These are phyloP conservation scores for Blastobotrys chiropterorum DNA, from an alignment of 805 yeast genomes.

Conservation along the genomic window DNA sequence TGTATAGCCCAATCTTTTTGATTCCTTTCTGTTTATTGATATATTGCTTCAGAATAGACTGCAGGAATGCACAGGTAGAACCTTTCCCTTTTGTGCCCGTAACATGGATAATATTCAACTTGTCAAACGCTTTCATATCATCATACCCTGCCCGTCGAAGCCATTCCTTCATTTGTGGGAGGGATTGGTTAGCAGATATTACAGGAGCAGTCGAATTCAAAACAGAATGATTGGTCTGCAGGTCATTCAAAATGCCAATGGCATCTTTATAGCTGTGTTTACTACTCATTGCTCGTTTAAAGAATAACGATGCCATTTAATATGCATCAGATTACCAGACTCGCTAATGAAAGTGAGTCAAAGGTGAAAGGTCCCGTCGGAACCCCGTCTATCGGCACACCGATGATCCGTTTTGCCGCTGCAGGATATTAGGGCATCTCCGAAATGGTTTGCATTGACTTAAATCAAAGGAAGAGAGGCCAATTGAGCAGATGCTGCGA, in stretches of 20 bases:
- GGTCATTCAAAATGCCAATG: slow-evolving; percentile 68
- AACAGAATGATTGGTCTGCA: slow-evolving; percentile 84
- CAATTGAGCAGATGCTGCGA: no score
- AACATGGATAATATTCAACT: slow-evolving; percentile 75
- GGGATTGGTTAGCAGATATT: slow-evolving; percentile 52
- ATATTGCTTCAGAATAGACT: slow-evolving; percentile 70
- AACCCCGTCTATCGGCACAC: not conserved
- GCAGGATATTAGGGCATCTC: no score
- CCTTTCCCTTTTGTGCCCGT: slow-evolving; percentile 99
- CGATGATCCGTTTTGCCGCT: not conserved
- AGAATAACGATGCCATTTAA: not conserved
- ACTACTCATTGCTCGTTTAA: not conserved
- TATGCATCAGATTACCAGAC: not conserved
- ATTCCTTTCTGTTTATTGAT: slow-evolving; percentile 27
- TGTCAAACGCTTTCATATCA: slow-evolving; percentile 57
- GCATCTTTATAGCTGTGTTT: slow-evolving; percentile 54
- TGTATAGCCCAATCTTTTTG: slow-evolving; percentile 79
- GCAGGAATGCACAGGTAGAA: slow-evolving; percentile 91
- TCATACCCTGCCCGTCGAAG: slow-evolving; percentile 60
- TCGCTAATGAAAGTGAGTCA: not conserved
- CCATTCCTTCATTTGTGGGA: slow-evolving; percentile 85
- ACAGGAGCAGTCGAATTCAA: not conserved
- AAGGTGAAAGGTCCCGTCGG: not conserved
- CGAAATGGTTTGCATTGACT: not conserved
- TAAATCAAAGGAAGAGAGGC: not conserved